Evolutionary conservation across 768 basidiomycete genomes (phyloP).

Genomic region (Strobilomyces dryophilus): DNA sequence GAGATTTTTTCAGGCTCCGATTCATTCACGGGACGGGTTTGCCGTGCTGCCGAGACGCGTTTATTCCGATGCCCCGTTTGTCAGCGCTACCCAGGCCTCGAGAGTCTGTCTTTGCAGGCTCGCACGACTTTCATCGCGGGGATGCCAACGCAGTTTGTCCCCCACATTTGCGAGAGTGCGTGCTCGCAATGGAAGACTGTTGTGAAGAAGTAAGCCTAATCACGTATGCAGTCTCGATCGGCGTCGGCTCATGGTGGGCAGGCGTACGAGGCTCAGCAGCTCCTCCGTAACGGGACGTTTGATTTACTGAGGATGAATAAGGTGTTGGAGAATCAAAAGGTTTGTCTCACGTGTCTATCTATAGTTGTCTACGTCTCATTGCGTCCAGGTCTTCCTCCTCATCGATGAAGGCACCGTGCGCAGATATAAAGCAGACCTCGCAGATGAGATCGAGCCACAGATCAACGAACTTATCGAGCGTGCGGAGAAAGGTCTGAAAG

Average conservation of each 20-base stretch:
- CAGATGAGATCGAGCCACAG: conserved; percentile 78
- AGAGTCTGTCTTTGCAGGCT: conserved; percentile 70
- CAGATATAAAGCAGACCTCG: conserved; percentile 69
- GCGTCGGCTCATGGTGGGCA: conserved; percentile 23
- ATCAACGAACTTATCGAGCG: conserved; percentile 70
- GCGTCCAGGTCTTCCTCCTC: conserved; percentile 65
- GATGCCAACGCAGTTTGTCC: conserved; percentile 66
- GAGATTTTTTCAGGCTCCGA: conserved; percentile 24
- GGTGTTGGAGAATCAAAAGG: conserved; percentile 65
- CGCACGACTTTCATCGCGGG: conserved; percentile 58
- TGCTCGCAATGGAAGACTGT: conserved; percentile 74
- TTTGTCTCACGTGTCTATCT: conserved; percentile 25
- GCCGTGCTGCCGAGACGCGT: conserved; percentile 13
- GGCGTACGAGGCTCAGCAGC: conserved; percentile 65
- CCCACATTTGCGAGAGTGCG: conserved; percentile 70
- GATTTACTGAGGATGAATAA: conserved; percentile 71
- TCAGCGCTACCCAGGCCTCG: conserved; percentile 47
- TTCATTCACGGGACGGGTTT: conserved; percentile 10
- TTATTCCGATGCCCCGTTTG: conserved; percentile 39
- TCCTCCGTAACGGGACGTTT: conserved; percentile 64
- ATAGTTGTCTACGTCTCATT: conserved; percentile 5
- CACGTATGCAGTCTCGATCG: background rate
- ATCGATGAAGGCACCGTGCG: conserved; percentile 70
- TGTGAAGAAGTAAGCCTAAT: conserved; percentile 60
- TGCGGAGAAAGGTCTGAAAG: conserved; percentile 63